Conservation (phyloP, 2,329 filamentous ascomycete genomes). For the Verticillium alfalfae region DNA sequence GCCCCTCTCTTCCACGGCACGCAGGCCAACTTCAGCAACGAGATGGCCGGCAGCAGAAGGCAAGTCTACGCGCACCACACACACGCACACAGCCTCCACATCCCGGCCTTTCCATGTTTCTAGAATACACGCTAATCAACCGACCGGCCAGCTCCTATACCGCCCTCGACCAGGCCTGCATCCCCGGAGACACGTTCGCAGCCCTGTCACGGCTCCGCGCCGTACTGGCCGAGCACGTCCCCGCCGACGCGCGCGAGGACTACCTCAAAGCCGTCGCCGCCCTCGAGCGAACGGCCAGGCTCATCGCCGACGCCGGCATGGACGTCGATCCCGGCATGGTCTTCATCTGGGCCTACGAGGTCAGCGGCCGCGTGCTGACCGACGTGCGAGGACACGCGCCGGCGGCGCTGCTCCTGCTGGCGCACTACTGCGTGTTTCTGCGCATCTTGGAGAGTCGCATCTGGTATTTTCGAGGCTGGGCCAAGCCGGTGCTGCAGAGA, state of each 20-base stretch:
- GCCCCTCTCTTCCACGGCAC: neutral
- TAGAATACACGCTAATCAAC: neutral
- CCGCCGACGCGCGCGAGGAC: conserved; percentile 7
- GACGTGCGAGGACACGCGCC: conserved; percentile 16
- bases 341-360: conserved; percentile 17
- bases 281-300: conserved; percentile 11
- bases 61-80: neutral
- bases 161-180: neutral
- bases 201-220: neutral
- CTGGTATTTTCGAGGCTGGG: conserved; percentile 20
- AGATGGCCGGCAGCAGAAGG: neutral
- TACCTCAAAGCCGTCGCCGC: conserved; percentile 13
- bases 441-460: conserved; percentile 16
- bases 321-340: conserved; percentile 15
- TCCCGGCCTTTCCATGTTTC: neutral
- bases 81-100: neutral
- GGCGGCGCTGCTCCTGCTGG: conserved; percentile 17
- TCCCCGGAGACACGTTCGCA: conserved; percentile 19
- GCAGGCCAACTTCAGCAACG: neutral
- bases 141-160: neutral
- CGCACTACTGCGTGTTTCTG: conserved; percentile 16
- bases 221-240: neutral
- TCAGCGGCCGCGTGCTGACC: conserved; percentile 16
- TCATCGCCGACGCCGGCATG: conserved; percentile 14
- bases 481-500: conserved; percentile 12